Conservation (phyloP, 768 basidiomycete species). For the Harrya chromipes region DNA sequence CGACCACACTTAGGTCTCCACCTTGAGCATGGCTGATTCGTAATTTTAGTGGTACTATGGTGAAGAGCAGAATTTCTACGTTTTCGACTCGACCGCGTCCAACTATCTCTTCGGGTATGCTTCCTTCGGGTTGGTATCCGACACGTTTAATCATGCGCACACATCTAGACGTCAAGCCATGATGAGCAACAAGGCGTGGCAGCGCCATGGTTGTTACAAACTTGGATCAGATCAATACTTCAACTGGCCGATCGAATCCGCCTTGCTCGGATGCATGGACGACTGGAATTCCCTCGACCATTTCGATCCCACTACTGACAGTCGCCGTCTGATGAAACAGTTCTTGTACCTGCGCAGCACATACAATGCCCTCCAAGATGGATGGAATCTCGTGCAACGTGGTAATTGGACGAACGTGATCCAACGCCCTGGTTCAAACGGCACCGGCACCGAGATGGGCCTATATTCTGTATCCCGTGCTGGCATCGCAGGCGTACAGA, state of each 20-base stretch:
- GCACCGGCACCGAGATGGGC: conserved; percentile 80
- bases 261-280: conserved; percentile 80
- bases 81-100: conserved; percentile 82
- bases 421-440: conserved; percentile 81
- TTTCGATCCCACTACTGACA: conserved; percentile 85
- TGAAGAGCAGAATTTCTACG: conserved; percentile 89
- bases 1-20: conserved; percentile 11
- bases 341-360: conserved; percentile 65
- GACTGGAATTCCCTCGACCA: conserved; percentile 94
- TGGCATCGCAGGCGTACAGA: conserved; percentile 57
- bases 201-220: conserved; percentile 88
- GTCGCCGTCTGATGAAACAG: conserved; percentile 69
- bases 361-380: conserved; percentile 81
- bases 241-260: conserved; percentile 83
- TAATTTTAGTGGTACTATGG: conserved; percentile 70
- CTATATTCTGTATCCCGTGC: conserved; percentile 79
- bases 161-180: conserved; percentile 81
- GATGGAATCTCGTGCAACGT: conserved; percentile 76
- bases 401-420: conserved; percentile 85
- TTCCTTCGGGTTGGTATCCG: background rate
- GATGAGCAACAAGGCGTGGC: conserved; percentile 83
- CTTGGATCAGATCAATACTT: conserved; percentile 92
- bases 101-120: conserved; percentile 89
- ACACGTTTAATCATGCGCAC: background rate
- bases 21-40: background rate